Percentiles rank a stretch among this genome's conserved stretches.
Conservation (phyloP, 2,329 filamentous ascomycete species). For the Ustulina deusta region DNA sequence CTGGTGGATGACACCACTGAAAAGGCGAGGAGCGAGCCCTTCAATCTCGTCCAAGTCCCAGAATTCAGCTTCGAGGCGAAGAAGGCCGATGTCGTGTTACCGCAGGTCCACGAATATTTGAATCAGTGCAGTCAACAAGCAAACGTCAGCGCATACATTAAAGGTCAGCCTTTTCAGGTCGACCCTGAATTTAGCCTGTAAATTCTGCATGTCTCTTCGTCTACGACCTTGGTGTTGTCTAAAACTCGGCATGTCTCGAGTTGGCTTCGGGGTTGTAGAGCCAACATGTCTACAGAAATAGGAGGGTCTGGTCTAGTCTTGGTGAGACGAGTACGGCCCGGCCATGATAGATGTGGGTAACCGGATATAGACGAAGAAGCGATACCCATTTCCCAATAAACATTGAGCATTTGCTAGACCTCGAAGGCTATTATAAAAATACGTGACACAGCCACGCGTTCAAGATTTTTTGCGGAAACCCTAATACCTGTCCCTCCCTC, state of each 20-base stretch:
- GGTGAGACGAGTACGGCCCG: constrained; percentile 4
- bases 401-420: constrained; percentile 20
- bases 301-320: neutral
- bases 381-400: constrained; percentile 31
- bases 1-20: constrained; percentile 86
- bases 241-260: neutral
- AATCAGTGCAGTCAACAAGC: constrained; percentile 65
- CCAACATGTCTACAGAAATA: constrained; percentile 6
- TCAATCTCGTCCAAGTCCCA: constrained; percentile 83
- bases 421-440: constrained; percentile 2
- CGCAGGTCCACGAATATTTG: constrained; percentile 71
- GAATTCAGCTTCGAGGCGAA: constrained; percentile 71
- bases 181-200: constrained; percentile 45
- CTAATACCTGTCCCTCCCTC: neutral
- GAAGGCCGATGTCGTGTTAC: constrained; percentile 61
- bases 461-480: neutral
- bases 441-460: neutral
- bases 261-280: neutral
- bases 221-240: neutral
- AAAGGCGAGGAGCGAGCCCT: constrained; percentile 85
- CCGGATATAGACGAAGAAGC: constrained; percentile 20
- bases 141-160: constrained; percentile 74
- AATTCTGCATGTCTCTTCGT: neutral
- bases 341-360: constrained; percentile 3
- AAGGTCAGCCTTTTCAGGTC: constrained; percentile 61